phyloP scores from a whole-genome alignment of 805 yeast genomes.

The Kuraishia cidri region DNA sequence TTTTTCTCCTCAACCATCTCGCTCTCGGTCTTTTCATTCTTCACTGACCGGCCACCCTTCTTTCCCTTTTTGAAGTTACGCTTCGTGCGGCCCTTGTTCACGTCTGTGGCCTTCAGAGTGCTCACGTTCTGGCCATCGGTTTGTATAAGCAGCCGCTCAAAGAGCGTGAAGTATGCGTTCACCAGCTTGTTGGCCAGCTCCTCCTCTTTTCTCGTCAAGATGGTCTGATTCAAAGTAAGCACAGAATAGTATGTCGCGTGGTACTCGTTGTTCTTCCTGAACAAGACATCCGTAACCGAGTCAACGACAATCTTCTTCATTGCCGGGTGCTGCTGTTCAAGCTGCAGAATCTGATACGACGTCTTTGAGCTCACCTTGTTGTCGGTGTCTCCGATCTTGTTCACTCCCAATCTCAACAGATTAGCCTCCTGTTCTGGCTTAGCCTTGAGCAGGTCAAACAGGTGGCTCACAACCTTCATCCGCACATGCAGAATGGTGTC shows the following conservation, averaged over 20 bases:
- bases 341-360: slow-evolving; percentile 67
- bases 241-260: slow-evolving; percentile 85
- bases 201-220: slow-evolving; percentile 67
- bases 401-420: slow-evolving; percentile 78
- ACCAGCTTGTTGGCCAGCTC: slow-evolving; percentile 78
- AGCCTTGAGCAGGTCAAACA: slow-evolving; percentile 69
- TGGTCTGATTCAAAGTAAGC: slow-evolving; percentile 87
- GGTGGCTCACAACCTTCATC: slow-evolving; percentile 63
- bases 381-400: slow-evolving; percentile 89
- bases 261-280: slow-evolving; percentile 69
- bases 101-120: slow-evolving; percentile 27
- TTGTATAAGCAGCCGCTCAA: slow-evolving; percentile 73
- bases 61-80: slow-evolving; percentile 74
- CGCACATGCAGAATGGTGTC: slow-evolving; percentile 89
- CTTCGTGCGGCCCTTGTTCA: slow-evolving; percentile 53
- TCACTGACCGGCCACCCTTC: slow-evolving; percentile 80
- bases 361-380: slow-evolving; percentile 86
- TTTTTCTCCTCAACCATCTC: slow-evolving; percentile 73
- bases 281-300: slow-evolving; percentile 71
- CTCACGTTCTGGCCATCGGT: slow-evolving; percentile 39
- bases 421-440: slow-evolving; percentile 98
- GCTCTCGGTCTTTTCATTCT: slow-evolving; percentile 50
- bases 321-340: slow-evolving; percentile 90
- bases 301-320: slow-evolving; percentile 82
- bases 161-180: slow-evolving; percentile 76